Base-by-base conservation (phyloP, 305 asterid species). In the Fraxinus platypoda region DNA sequence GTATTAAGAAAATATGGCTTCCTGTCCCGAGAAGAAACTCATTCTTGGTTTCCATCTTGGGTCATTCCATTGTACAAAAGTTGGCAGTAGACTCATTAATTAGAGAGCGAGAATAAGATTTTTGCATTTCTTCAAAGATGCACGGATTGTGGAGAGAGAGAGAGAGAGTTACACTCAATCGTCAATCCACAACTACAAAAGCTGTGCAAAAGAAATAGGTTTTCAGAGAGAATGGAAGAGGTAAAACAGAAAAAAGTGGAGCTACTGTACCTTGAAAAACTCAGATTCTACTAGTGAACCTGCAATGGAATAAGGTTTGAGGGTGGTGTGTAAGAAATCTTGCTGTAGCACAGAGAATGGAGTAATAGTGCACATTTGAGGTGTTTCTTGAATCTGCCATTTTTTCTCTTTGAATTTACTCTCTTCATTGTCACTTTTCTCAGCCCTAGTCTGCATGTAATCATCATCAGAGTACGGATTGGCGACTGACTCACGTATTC, bases 401-500 rank as follows among this genome's bases (percentile, higher is more conserved):
- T n/a, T n/a, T n/a, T n/a, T n/a, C n/a, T n/a, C n/a, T n/a, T 82
- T 87, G 84, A 76, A 83, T n/a, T 26, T 81, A 59, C 78, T 84
- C 62, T 81, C 62, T 77, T 73, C 75, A 5, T 43, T 77, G 73
- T 77, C 80, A 59, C 70, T 62, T 62, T 81, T 84, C 82, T 78
- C 87, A 76, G 66, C 81, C 74, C 31, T 78, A 75, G 70, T 79
- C 89, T 83, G 90, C 84, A 81, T 79, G 90, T 86, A 88, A 84
- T 88, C 90, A 90, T 87, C 89, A 88, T 70, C 83, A 11, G 82
- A 23, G 90, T 88, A 86, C 92, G 90, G 87, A 83, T 74, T 70
- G 11, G 30, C 15, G 26, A 81, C 86, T 75, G 80, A 59, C 76
- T 77, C 92, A 85, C 84, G 41, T 78, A 79, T 80, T 84, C 89